Conservation (phyloP, 1,139 yeast genomes). For the Candida labiduridarum region DNA sequence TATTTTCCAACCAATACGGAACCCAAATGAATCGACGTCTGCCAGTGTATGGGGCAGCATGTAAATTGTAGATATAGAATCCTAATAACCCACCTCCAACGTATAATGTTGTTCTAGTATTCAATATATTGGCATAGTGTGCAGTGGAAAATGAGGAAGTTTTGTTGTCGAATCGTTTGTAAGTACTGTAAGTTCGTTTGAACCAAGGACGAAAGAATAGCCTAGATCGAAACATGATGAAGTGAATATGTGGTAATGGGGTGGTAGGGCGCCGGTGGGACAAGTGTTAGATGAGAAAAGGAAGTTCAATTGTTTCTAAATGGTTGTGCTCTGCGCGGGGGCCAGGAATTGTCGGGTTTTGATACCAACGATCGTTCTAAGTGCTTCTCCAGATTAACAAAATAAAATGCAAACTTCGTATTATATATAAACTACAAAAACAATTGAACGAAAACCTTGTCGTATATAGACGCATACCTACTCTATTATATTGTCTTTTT, state of each 20-base stretch:
- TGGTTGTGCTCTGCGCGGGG: background rate
- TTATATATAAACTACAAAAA: too few species aligned
- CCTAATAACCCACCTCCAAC: slow-evolving; percentile 27
- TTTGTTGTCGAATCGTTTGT: slow-evolving; percentile 24
- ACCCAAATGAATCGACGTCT: slow-evolving; percentile 75
- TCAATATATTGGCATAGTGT: slow-evolving; percentile 14
- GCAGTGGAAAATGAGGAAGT: slow-evolving; percentile 10
- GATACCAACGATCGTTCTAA: too few species aligned
- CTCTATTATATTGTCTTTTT: too few species aligned
- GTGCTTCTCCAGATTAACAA: too few species aligned
- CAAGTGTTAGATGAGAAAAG: too few species aligned
- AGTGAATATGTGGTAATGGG: background rate
- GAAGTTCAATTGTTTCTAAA: too few species aligned
- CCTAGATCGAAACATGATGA: slow-evolving; percentile 4
- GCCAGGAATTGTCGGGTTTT: background rate
- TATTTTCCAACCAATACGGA: slow-evolving; percentile 64
- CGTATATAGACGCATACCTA: too few species aligned
- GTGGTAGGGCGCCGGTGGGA: background rate
- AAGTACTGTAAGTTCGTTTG: slow-evolving; percentile 19
- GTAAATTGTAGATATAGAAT: slow-evolving; percentile 65
- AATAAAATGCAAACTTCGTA: too few species aligned
- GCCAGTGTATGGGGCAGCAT: slow-evolving; percentile 82
- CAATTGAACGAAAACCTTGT: too few species aligned
- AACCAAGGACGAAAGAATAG: slow-evolving; percentile 1
- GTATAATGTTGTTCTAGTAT: slow-evolving; percentile 24